A percentile compares a stretch with the other conserved stretches of the same genome.
Conservation (phyloP, 179 eudicot genomes). For the Monotropa hypopitys region DNA sequence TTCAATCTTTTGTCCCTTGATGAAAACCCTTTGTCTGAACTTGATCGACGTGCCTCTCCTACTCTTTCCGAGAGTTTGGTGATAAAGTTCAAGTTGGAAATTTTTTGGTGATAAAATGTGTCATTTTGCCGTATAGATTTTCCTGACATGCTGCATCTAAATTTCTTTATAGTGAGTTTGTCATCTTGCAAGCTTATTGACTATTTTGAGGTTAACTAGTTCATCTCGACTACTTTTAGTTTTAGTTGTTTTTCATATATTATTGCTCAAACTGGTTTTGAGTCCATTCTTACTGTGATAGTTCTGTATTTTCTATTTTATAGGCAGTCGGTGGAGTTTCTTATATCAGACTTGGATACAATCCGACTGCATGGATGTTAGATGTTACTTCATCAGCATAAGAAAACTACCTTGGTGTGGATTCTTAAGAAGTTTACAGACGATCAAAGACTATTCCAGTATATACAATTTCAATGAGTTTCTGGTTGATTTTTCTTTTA, state of each 20-base stretch:
- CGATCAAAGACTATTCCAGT: slow-evolving; percentile 41
- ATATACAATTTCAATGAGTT: slow-evolving; percentile 7
- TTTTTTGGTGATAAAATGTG: no score
- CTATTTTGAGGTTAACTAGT: slow-evolving; percentile 45
- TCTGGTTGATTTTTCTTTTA: not conserved
- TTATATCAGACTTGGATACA: slow-evolving; percentile 43
- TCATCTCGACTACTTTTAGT: not conserved
- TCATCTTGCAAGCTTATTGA: slow-evolving; percentile 40
- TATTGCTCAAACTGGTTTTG: not conserved
- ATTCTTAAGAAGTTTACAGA: slow-evolving; percentile 50
- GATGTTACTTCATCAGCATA: slow-evolving; percentile 58
- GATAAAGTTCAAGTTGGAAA: no score
- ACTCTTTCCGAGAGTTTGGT: no score
- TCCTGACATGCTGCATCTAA: not conserved
- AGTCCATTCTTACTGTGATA: not conserved
- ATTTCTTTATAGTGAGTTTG: not conserved
- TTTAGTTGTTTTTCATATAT: not conserved
- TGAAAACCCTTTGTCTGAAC: slow-evolving; percentile 69
- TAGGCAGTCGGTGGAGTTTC: slow-evolving; percentile 57
- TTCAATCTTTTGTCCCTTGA: slow-evolving; percentile 66
- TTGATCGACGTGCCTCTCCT: slow-evolving; percentile 64
- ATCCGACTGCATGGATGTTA: slow-evolving; percentile 77
- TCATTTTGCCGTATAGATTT: not conserved
- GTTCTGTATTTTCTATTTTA: not conserved
- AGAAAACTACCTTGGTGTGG: slow-evolving; percentile 50